A percentile compares a stretch with the other conserved stretches of the same genome.
These are phyloP conservation scores for Diplodia intermedia DNA, from an alignment of 2,329 filamentous ascomycete genomes.

Conservation along the genomic window DNA sequence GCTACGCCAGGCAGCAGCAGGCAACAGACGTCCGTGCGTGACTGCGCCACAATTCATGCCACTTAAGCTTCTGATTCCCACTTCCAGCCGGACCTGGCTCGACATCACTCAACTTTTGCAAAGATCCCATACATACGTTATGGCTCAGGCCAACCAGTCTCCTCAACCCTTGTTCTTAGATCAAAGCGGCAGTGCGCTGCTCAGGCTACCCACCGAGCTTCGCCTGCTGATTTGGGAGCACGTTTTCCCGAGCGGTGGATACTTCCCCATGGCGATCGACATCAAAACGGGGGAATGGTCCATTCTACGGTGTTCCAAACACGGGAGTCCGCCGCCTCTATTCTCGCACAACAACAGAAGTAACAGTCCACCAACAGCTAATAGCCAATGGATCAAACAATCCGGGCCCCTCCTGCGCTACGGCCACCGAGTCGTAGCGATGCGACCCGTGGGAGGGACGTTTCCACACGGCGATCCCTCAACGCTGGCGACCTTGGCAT, in stretches of 20 bases:
- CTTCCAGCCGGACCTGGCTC: neutral
- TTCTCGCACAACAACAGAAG: neutral
- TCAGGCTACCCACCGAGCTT: neutral
- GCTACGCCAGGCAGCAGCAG: too few species aligned
- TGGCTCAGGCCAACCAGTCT: neutral
- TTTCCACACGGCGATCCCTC: neutral
- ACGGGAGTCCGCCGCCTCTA: neutral
- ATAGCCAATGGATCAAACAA: neutral
- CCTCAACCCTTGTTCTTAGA: neutral
- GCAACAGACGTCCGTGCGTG: too few species aligned
- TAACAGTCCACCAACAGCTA: too few species aligned
- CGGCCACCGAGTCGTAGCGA: neutral
- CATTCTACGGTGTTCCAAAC: neutral
- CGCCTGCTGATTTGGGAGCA: neutral
- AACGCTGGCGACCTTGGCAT: neutral
- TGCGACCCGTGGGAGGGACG: neutral
- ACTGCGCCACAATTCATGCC: too few species aligned
- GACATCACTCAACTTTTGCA: neutral
- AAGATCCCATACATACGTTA: neutral
- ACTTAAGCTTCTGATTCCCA: neutral
- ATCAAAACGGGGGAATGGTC: neutral
- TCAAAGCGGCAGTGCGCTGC: neutral
- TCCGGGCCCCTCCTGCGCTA: neutral
- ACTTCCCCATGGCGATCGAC: neutral
- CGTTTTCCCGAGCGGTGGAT: neutral